Conservation (phyloP, 2,329 filamentous ascomycete genomes). For the Ploettnerulaceae sp. region DNA sequence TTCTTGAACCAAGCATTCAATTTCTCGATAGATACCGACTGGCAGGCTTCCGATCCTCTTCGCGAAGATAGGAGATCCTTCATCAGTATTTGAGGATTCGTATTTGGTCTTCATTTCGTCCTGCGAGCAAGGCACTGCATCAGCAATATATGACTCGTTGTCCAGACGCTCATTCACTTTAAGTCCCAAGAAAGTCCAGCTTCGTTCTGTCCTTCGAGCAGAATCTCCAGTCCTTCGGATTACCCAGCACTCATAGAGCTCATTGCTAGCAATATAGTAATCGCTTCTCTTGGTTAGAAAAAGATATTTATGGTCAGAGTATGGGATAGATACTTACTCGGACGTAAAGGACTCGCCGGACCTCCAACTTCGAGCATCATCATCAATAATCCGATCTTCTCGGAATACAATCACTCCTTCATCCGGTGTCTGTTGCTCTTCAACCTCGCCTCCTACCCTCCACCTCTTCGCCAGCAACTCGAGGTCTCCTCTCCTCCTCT, state of each 20-base stretch:
- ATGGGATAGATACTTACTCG: background rate
- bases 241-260: constrained; percentile 3
- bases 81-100: background rate
- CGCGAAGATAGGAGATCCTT: background rate
- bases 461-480: background rate
- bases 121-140: constrained; percentile 2
- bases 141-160: background rate
- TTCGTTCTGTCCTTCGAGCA: background rate
- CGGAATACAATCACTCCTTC: background rate
- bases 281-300: background rate
- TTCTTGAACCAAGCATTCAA: constrained; percentile 2
- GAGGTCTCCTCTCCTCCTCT: background rate
- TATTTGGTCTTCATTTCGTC: constrained; percentile 4
- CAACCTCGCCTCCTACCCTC: background rate
- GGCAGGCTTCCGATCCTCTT: background rate
- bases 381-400: background rate
- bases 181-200: constrained; percentile 1
- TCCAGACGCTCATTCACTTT: background rate
- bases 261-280: background rate
- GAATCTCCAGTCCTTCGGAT: background rate
- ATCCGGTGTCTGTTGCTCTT: background rate
- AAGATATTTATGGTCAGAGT: too few relatives aligned
- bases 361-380: constrained; percentile 1
- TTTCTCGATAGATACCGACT: background rate
- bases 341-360: background rate